These are phyloP conservation scores for Coemansia biformis DNA, from an alignment of 192 early-diverging fungal species.

Conservation along the genomic window DNA sequence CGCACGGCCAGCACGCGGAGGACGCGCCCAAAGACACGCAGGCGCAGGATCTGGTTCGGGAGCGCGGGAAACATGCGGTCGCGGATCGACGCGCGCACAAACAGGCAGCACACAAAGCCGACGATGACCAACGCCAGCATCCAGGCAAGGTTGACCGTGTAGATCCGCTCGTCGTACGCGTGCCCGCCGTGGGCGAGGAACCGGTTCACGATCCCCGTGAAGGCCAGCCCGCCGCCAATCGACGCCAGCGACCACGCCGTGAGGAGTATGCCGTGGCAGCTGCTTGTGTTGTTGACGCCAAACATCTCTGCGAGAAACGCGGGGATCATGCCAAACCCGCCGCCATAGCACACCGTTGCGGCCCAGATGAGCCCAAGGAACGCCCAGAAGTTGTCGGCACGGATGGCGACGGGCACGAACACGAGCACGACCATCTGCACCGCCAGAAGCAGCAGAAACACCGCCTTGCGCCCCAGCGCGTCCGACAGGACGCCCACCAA, in stretches of 20 bases:
- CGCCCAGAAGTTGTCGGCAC: constrained; percentile 50
- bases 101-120: constrained; percentile 55
- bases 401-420: constrained; percentile 55
- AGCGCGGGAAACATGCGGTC: constrained; percentile 61
- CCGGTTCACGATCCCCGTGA: constrained; percentile 59
- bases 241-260: constrained; percentile 70
- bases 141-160: constrained; percentile 65
- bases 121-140: constrained; percentile 54
- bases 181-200: constrained; percentile 44
- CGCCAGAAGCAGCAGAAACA: constrained; percentile 55
- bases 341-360: constrained; percentile 67
- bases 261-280: constrained; percentile 69
- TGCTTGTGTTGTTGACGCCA: constrained; percentile 67
- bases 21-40: constrained; percentile 61
- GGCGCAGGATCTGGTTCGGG: constrained; percentile 55
- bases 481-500: constrained; percentile 54
- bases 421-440: constrained; percentile 55
- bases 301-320: constrained; percentile 75
- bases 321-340: constrained; percentile 71
- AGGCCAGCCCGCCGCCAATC: constrained; percentile 62
- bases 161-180: constrained; percentile 44
- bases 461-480: constrained; percentile 56
- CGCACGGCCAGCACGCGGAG: constrained; percentile 45
- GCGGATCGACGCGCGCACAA: constrained; percentile 61
- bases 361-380: constrained; percentile 56